phyloP scores from a whole-genome alignment of 73 alveolate genomes.

The Paramecium sexaurelia region DNA sequence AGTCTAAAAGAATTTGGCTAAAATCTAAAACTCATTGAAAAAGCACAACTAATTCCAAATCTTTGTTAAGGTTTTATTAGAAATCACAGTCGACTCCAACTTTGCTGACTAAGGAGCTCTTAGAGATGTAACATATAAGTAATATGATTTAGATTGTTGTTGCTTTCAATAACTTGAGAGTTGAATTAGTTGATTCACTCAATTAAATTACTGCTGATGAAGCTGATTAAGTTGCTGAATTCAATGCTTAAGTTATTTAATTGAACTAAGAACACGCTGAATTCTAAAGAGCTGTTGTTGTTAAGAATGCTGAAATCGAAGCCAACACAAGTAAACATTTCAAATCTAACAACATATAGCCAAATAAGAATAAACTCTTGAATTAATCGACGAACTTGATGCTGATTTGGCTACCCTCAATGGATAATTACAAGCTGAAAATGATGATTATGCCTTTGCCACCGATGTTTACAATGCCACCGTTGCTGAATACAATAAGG shows the following conservation, averaged over 20 bases:
- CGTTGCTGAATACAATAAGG: conserved; percentile 50
- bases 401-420: conserved; percentile 54
- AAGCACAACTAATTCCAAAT: conserved; percentile 19
- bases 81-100: conserved; percentile 24
- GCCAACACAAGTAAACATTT: neutral
- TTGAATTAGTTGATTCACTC: conserved; percentile 51
- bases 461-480: conserved; percentile 19
- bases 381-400: conserved; percentile 11
- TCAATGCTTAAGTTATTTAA: neutral
- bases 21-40: conserved; percentile 28
- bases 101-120: conserved; percentile 59
- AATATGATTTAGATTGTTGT: neutral
- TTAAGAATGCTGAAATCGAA: conserved; percentile 57
- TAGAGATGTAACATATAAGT: neutral
- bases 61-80: conserved; percentile 34
- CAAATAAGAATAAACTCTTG: conserved; percentile 13
- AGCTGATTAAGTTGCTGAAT: neutral
- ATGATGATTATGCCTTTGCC: conserved; percentile 53
- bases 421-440: conserved; percentile 58
- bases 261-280: conserved; percentile 58
- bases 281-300: conserved; percentile 60
- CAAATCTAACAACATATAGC: neutral
- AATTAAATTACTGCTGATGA: conserved; percentile 47
- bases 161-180: conserved; percentile 45
- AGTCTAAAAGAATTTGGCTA: conserved; percentile 34